Conservation (phyloP, 1,139 yeast genomes). For the Geotrichum australiense region DNA sequence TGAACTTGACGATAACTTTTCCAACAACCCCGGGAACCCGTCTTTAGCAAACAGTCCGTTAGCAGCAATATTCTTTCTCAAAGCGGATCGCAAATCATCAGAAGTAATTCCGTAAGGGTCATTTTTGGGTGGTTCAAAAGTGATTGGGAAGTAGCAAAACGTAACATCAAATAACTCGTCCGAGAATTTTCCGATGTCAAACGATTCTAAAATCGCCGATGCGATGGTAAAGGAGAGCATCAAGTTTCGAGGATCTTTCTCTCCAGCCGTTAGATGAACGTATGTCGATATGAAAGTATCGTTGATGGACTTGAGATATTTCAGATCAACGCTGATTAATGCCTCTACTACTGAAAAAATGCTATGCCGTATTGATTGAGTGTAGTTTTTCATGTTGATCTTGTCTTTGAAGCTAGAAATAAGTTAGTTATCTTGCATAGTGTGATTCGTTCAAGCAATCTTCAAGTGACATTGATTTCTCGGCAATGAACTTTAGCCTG, state of each 20-base stretch:
- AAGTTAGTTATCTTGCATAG: too few species aligned
- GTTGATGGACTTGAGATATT: constrained; percentile 25
- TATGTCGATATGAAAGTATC: constrained; percentile 49
- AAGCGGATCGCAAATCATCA: constrained; percentile 54
- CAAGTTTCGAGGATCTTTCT: constrained; percentile 88
- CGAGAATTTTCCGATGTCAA: constrained; percentile 38
- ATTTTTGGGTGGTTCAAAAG: constrained; percentile 87
- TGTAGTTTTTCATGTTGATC: constrained; percentile 48
- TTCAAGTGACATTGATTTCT: too few species aligned
- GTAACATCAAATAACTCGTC: constrained; percentile 79
- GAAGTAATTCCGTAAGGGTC: constrained; percentile 85
- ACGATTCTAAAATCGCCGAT: constrained; percentile 40
- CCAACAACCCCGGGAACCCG: constrained; percentile 68
- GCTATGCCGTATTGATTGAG: constrained; percentile 41
- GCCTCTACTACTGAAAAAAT: constrained; percentile 48
- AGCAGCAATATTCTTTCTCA: constrained; percentile 52
- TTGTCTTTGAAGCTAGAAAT: constrained; percentile 33
- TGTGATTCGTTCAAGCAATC: too few species aligned
- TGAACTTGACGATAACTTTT: constrained; percentile 79
- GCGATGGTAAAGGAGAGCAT: constrained; percentile 62
- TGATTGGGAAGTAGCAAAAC: constrained; percentile 94
- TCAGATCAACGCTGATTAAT: constrained; percentile 30
- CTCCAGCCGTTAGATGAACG: constrained; percentile 69
- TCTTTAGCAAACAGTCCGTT: constrained; percentile 64
- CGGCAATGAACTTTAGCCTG: too few species aligned